Percentiles rank a stretch among this genome's conserved stretches.
These are phyloP conservation scores for Leucocoprinus birnbaumii DNA, from an alignment of 768 basidiomycete species.

Conservation along the genomic window DNA sequence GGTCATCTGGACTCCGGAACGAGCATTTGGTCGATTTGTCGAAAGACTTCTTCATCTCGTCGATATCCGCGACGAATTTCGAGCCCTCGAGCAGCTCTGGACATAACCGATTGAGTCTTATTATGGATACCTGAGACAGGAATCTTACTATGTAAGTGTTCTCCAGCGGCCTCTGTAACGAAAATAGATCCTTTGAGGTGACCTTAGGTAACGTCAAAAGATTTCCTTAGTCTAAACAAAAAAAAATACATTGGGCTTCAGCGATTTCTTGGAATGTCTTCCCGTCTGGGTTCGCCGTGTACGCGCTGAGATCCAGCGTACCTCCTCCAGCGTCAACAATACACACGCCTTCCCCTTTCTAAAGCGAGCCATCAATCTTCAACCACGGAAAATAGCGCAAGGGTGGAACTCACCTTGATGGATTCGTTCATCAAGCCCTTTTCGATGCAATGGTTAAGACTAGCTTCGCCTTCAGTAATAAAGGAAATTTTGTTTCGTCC, in stretches of 20 bases:
- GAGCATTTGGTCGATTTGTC: slow-evolving; percentile 41
- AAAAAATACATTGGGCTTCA: slow-evolving; percentile 31
- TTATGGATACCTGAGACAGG: background rate
- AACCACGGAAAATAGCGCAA: too few species aligned
- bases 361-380: background rate
- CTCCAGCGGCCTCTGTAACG: slow-evolving; percentile 35
- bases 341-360: slow-evolving; percentile 43
- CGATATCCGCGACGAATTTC: slow-evolving; percentile 33
- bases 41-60: slow-evolving; percentile 34
- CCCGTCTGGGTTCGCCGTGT: slow-evolving; percentile 25
- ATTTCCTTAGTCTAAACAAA: background rate
- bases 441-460: slow-evolving; percentile 48
- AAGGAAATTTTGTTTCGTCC: slow-evolving; percentile 42
- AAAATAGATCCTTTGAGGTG: slow-evolving; percentile 45
- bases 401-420: slow-evolving; percentile 18
- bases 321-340: slow-evolving; percentile 61
- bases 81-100: slow-evolving; percentile 35
- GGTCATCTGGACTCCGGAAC: slow-evolving; percentile 31
- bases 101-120: background rate
- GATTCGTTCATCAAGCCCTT: slow-evolving; percentile 36
- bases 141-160: slow-evolving; percentile 32
- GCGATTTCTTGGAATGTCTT: slow-evolving; percentile 42
- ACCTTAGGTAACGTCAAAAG: slow-evolving; percentile 22
- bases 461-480: slow-evolving; percentile 60
- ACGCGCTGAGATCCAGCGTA: slow-evolving; percentile 55